Evolutionary conservation across 495 filamentous ascomycete species (phyloP).

Genomic region (Xylaria venustula): DNA sequence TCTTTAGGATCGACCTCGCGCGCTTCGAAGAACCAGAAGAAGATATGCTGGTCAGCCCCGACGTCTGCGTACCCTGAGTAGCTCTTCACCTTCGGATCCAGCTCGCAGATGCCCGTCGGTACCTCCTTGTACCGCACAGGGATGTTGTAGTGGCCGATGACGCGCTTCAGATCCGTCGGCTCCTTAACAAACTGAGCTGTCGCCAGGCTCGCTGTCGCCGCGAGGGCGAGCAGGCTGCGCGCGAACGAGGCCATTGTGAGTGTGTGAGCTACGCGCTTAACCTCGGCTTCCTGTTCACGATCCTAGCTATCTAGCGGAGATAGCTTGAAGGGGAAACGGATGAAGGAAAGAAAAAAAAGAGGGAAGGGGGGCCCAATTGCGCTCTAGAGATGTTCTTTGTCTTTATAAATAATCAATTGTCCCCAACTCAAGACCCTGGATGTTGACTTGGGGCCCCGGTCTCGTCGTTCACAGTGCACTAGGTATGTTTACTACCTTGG

Average conservation of each 20-base stretch:
- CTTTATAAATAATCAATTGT: not conserved
- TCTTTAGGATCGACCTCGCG: constrained; percentile 50
- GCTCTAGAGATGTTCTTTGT: not conserved
- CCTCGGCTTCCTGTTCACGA: not conserved
- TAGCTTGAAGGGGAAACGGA: not conserved
- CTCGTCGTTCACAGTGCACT: too few species aligned
- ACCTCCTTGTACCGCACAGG: constrained; percentile 62
- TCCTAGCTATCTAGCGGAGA: not conserved
- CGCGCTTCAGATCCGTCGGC: constrained; percentile 52
- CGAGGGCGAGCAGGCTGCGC: constrained; percentile 24
- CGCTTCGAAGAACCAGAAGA: constrained; percentile 67
- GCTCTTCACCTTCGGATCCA: constrained; percentile 61
- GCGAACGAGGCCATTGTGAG: constrained; percentile 25
- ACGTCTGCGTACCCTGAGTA: constrained; percentile 69
- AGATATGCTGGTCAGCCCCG: constrained; percentile 58
- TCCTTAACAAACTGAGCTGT: constrained; percentile 58
- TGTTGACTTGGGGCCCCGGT: too few species aligned
- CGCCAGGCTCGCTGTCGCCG: constrained; percentile 18
- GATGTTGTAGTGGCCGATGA: constrained; percentile 51
- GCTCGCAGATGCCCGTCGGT: constrained; percentile 63
- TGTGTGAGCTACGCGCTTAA: not conserved
- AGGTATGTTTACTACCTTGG: too few species aligned
- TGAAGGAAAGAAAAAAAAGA: not conserved
- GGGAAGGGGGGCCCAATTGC: not conserved
- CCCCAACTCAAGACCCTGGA: not conserved